phyloP scores from a whole-genome alignment of 306 rosid genomes.

The Vigna angularis region DNA sequence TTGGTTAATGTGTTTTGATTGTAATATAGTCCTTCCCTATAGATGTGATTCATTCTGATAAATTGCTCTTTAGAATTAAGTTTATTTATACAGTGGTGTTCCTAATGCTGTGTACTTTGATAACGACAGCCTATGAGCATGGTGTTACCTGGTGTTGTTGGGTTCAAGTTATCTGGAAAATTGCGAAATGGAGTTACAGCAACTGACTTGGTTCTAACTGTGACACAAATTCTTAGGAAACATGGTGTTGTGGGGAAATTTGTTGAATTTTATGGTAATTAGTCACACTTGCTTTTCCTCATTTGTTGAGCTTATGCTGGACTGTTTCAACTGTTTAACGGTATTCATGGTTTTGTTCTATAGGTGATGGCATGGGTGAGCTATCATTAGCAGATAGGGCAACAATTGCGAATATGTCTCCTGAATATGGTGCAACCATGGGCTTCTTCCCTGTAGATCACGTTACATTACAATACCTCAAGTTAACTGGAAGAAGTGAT shows the following conservation, averaged over 20 bases:
- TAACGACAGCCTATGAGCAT: conserved; percentile 93
- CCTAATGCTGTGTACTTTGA: conserved; percentile 50
- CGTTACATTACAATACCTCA: conserved; percentile 89
- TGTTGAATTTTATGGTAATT: conserved; percentile 95
- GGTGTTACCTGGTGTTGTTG: conserved; percentile 99
- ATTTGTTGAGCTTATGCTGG: not conserved
- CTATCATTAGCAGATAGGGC: conserved; percentile 93
- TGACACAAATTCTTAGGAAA: conserved; percentile 95
- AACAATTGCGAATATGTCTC: conserved; percentile 95
- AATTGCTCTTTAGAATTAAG: conserved; percentile 23
- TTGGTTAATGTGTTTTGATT: conserved; percentile 3
- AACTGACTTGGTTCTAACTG: conserved; percentile 98
- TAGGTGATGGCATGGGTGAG: conserved; percentile 87
- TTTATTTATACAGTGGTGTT: conserved; percentile 17
- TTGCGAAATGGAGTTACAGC: conserved; percentile 94
- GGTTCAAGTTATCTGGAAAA: conserved; percentile 95
- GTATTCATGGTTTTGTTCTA: conserved; percentile 44
- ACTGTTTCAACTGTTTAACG: not conserved
- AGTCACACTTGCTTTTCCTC: not conserved
- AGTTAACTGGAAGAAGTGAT: conserved; percentile 86
- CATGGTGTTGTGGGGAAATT: conserved; percentile 99
- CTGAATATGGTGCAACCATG: conserved; percentile 98
- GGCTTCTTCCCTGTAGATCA: conserved; percentile 96
- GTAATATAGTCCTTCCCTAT: not conserved
- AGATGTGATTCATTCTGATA: conserved; percentile 25